Conservation (phyloP, 345 rosid genomes). For the Angophora floribunda region DNA sequence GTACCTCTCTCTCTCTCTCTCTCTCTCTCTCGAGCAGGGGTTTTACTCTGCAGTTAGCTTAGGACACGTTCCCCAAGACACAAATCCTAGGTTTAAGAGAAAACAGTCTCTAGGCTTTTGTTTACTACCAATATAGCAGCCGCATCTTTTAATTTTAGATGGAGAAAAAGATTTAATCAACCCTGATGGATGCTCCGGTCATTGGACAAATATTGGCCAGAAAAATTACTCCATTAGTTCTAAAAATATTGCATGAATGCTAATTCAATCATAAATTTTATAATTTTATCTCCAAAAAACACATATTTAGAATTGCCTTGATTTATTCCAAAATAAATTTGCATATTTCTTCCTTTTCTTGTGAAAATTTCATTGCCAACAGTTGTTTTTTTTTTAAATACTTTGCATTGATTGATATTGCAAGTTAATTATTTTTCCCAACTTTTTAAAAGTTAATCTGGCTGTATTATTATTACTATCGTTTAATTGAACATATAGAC, state of each 20-base stretch:
- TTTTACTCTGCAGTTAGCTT: neutral
- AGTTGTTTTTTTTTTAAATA: neutral
- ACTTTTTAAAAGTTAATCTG: neutral
- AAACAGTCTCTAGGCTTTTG: neutral
- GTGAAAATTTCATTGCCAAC: neutral
- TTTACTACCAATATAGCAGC: neutral
- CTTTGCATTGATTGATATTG: neutral
- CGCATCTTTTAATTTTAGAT: neutral
- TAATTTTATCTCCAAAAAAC: neutral
- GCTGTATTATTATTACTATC: neutral
- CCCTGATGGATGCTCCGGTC: neutral
- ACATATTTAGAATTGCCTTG: neutral
- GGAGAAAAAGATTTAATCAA: neutral
- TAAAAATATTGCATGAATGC: accelerated
- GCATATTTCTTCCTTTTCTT: neutral
- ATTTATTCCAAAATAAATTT: no score
- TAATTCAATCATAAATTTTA: neutral
- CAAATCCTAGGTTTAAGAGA: neutral
- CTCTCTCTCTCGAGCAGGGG: neutral
- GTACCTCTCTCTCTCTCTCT: neutral
- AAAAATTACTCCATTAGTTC: neutral
- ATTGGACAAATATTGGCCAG: neutral
- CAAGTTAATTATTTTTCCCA: neutral
- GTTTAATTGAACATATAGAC: no score
- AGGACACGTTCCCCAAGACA: neutral